phyloP scores from a whole-genome alignment of 495 filamentous ascomycete genomes.

The Thozetella sp. region DNA sequence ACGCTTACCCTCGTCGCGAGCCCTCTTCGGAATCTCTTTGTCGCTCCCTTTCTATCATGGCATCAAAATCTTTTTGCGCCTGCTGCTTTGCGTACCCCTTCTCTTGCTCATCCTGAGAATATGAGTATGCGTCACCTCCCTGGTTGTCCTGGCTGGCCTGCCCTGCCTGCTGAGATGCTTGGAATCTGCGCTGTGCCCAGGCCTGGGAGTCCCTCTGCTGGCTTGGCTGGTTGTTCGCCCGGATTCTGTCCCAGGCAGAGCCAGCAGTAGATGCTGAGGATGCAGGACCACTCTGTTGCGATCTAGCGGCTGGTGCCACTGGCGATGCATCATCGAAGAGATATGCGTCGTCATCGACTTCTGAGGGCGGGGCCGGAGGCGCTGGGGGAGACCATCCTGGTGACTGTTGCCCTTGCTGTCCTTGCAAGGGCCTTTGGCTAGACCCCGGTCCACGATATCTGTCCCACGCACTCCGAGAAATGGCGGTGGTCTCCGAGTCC shows the following conservation, averaged over 20 bases:
- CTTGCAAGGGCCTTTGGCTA: neutral
- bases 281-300: slow-evolving; percentile 7
- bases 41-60: slow-evolving; percentile 38
- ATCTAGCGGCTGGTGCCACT: slow-evolving; percentile 23
- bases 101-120: slow-evolving; percentile 30
- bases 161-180: slow-evolving; percentile 10
- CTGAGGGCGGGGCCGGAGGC: neutral
- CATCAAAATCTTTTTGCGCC: slow-evolving; percentile 49
- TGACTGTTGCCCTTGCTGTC: slow-evolving; percentile 7
- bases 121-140: slow-evolving; percentile 33
- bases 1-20: slow-evolving; percentile 25
- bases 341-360: slow-evolving; percentile 24
- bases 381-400: neutral
- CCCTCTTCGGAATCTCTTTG: slow-evolving; percentile 28
- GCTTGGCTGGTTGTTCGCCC: slow-evolving; percentile 9
- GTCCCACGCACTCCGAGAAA: neutral
- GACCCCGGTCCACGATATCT: neutral
- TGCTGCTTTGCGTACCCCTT: slow-evolving; percentile 37
- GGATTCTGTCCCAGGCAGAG: slow-evolving; percentile 41
- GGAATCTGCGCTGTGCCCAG: slow-evolving; percentile 17
- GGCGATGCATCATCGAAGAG: slow-evolving; percentile 43
- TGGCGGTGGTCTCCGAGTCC: neutral
- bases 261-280: slow-evolving; percentile 7
- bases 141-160: neutral
- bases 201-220: slow-evolving; percentile 11